Percentiles rank a stretch among this genome's conserved stretches.
Evolutionary conservation across 2,329 filamentous ascomycete species (phyloP).

Genomic region (Trichoderma sp.): DNA sequence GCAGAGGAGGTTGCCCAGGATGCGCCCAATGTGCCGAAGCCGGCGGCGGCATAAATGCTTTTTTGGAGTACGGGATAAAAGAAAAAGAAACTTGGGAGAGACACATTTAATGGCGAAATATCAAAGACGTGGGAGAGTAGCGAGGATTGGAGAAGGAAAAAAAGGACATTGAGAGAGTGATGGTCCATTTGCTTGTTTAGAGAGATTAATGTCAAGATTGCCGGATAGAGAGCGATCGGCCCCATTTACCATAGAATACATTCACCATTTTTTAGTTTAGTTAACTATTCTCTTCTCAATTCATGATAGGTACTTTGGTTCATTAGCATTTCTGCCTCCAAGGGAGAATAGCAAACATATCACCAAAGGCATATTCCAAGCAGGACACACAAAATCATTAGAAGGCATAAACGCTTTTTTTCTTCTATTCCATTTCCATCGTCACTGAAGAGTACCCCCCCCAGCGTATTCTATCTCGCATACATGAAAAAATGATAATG

Average conservation of each 20-base stretch:
- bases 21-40: constrained; percentile 35
- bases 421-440: constrained; percentile 25
- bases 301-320: neutral
- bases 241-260: constrained; percentile 26
- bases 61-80: neutral
- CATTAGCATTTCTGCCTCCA: neutral
- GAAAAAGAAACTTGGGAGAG: neutral
- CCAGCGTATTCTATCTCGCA: constrained; percentile 25
- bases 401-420: constrained; percentile 23
- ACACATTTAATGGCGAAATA: neutral
- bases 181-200: constrained; percentile 22
- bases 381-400: neutral
- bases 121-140: neutral
- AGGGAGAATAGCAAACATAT: neutral
- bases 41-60: constrained; percentile 9
- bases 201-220: constrained; percentile 24
- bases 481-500: constrained; percentile 15
- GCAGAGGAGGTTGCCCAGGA: constrained; percentile 37
- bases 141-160: neutral
- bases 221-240: constrained; percentile 29
- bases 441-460: constrained; percentile 13
- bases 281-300: neutral
- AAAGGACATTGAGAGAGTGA: neutral
- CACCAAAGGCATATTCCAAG: neutral
- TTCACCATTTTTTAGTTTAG: constrained; percentile 25